Percentiles rank a stretch among this genome's conserved stretches.
Evolutionary conservation across 164 flowering plant genomes (phyloP).

Genomic region (Piper longum): DNA sequence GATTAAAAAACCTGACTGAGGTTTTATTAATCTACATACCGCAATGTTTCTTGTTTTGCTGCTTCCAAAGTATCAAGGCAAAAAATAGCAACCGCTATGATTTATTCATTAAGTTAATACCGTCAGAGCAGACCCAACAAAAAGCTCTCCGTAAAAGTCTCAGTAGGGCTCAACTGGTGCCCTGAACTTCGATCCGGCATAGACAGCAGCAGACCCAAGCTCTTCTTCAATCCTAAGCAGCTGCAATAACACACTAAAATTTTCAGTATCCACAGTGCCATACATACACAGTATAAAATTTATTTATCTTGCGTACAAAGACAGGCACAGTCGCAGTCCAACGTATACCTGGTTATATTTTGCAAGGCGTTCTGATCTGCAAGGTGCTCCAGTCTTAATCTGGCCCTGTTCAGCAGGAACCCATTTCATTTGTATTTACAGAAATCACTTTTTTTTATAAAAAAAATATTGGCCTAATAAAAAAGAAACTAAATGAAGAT

Average conservation of each 20-base stretch:
- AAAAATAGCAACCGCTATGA: background rate
- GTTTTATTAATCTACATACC: background rate
- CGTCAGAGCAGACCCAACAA: background rate
- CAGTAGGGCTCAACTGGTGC: conserved; percentile 41
- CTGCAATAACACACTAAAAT: conserved; percentile 13
- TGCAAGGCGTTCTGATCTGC: conserved; percentile 33
- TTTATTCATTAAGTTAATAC: background rate
- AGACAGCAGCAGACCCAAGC: conserved; percentile 36
- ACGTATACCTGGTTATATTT: conserved; percentile 28
- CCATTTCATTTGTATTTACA: background rate
- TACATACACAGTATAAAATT: background rate
- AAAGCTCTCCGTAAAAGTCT: background rate
- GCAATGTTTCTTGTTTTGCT: background rate
- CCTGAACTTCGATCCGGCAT: conserved; percentile 46
- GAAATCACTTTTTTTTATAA: too few species aligned
- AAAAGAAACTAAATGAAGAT: background rate
- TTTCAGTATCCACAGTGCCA: background rate
- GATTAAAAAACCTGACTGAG: background rate
- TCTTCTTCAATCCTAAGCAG: conserved; percentile 51
- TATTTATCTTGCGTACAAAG: background rate
- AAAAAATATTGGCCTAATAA: background rate
- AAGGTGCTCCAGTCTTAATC: conserved; percentile 34
- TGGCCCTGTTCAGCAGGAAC: conserved; percentile 17
- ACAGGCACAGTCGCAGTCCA: background rate
- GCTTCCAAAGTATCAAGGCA: background rate